These are phyloP conservation scores for Populus ilicifolia DNA, from an alignment of 345 rosid genomes.

Conservation along the genomic window DNA sequence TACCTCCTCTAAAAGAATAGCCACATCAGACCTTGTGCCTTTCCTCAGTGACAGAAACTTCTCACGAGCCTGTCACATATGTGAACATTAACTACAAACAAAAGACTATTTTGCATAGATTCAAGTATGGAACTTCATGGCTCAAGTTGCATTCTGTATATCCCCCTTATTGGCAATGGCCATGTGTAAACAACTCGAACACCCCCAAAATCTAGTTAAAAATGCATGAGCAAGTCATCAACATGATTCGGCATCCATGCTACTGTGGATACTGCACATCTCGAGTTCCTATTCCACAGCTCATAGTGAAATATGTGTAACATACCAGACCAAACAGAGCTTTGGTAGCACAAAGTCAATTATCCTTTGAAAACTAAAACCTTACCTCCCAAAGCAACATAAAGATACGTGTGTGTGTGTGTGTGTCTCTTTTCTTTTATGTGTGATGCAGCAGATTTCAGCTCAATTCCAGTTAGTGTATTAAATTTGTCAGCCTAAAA, in stretches of 20 bases:
- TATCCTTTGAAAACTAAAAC: background rate
- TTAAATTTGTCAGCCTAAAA: background rate
- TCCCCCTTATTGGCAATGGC: background rate
- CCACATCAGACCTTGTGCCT: constrained; percentile 76
- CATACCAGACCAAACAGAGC: background rate
- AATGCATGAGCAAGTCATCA: background rate
- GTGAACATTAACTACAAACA: background rate
- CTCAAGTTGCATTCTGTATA: background rate
- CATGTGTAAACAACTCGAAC: background rate
- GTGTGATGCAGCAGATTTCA: background rate
- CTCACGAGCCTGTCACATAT: constrained; percentile 71
- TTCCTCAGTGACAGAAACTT: constrained; percentile 91
- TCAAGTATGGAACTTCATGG: background rate
- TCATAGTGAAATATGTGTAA: background rate
- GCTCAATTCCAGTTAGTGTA: constrained; percentile 1
- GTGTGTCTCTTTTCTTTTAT: background rate
- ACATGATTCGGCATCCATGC: background rate
- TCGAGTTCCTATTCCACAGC: background rate
- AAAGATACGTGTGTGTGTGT: too few species aligned
- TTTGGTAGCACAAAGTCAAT: background rate
- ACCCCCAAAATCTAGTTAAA: background rate
- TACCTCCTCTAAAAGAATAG: constrained; percentile 80
- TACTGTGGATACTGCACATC: background rate
- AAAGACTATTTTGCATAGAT: background rate
- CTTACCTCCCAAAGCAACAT: background rate